phyloP scores from a whole-genome alignment of 2,329 filamentous ascomycete species.

The Fusarium abutilonis region DNA sequence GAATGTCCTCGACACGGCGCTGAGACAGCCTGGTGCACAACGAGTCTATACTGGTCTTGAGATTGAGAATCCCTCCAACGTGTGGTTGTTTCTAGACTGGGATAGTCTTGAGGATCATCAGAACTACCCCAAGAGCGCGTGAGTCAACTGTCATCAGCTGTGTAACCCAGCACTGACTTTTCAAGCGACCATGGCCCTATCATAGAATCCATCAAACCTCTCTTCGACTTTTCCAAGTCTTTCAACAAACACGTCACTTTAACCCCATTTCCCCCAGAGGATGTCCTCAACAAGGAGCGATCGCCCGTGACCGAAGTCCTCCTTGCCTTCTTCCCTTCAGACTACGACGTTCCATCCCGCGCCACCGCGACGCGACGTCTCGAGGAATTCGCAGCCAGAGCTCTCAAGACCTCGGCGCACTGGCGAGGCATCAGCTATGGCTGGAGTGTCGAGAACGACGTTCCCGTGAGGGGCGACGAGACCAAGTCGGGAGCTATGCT shows the following conservation, averaged over 20 bases:
- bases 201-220: conserved; percentile 34
- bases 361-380: conserved; percentile 32
- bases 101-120: conserved; percentile 35
- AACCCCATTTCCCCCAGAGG: conserved; percentile 36
- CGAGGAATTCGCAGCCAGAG: conserved; percentile 27
- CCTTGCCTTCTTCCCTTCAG: conserved; percentile 35
- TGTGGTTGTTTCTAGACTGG: conserved; percentile 46
- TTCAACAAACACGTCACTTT: conserved; percentile 40
- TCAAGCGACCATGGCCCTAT: conserved; percentile 19
- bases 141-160: neutral
- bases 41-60: conserved; percentile 39
- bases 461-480: conserved; percentile 45
- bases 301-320: conserved; percentile 40
- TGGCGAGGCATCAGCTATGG: conserved; percentile 44
- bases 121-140: conserved; percentile 35
- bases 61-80: conserved; percentile 39
- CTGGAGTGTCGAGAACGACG: conserved; percentile 49
- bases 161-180: neutral
- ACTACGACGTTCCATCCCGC: conserved; percentile 34
- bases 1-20: conserved; percentile 29
- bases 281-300: conserved; percentile 35
- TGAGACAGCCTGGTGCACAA: conserved; percentile 40
- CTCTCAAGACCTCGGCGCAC: conserved; percentile 33
- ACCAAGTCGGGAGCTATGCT: conserved; percentile 42
- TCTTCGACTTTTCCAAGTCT: conserved; percentile 26